These are phyloP conservation scores for Porogramme epimiltina DNA, from an alignment of 1,284 basidiomycete genomes.

Conservation along the genomic window DNA sequence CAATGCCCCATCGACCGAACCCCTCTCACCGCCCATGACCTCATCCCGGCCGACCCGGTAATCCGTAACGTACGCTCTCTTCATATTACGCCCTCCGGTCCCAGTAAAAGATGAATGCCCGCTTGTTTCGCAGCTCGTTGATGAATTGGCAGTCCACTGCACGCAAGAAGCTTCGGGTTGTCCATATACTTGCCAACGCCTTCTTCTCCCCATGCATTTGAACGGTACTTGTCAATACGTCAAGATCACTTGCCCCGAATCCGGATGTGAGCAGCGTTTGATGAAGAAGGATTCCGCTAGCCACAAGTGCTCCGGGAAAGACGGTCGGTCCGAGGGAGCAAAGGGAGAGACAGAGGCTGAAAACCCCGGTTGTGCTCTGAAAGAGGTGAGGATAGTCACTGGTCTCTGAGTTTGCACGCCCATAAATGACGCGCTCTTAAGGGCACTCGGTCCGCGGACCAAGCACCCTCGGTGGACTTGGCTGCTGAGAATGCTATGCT, in stretches of 20 bases:
- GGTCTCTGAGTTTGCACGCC: too few relatives aligned
- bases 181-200: slow-evolving; percentile 65
- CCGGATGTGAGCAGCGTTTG: slow-evolving; percentile 45
- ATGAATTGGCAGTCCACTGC: slow-evolving; percentile 81
- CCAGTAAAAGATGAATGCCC: not conserved
- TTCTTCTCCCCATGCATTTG: slow-evolving; percentile 66
- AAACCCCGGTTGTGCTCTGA: too few relatives aligned
- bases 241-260: slow-evolving; percentile 54
- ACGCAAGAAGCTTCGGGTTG: slow-evolving; percentile 62
- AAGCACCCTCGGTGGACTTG: not conserved
- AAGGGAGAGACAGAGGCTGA: not conserved
- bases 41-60: slow-evolving; percentile 66
- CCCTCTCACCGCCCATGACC: slow-evolving; percentile 52
- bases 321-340: not conserved
- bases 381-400: too few relatives aligned
- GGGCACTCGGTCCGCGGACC: too few relatives aligned
- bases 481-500: slow-evolving; percentile 24
- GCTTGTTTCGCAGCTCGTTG: slow-evolving; percentile 78
- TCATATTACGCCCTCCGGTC: slow-evolving; percentile 10
- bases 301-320: slow-evolving; percentile 14
- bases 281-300: slow-evolving; percentile 42
- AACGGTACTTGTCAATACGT: slow-evolving; percentile 61
- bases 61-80: slow-evolving; percentile 66
- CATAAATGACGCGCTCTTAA: too few relatives aligned
- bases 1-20: slow-evolving; percentile 86